Evolutionary conservation across 768 basidiomycete species (phyloP), one percentile per base, ranked within the genome.

Genomic region (Vararia minispora): DNA sequence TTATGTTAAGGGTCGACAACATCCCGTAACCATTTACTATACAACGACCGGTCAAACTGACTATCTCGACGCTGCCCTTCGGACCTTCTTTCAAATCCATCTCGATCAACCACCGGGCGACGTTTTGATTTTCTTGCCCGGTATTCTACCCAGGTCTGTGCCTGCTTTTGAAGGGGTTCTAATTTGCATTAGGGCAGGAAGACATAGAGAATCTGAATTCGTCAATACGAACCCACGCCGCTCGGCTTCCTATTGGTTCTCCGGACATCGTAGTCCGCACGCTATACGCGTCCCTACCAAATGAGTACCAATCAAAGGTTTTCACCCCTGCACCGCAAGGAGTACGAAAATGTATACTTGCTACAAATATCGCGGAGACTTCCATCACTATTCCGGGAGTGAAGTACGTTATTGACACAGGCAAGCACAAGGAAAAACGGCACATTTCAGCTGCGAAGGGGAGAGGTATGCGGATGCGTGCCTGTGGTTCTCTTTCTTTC

Each of bases 321-420:
- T 98, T 98, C 58, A 53, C 59, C 0, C 61, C 75, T 1, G 60
- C 85, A 0, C 76, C 82, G 11, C 54, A 72, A 1, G 70, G 76
- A 37, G 74, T 72, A 2, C 75, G 95, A 40, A 92, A 97, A 59
- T 85, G 91, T 59, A 89, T 99, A 45, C 66, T 99, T 27, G 83
- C 95, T 2, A 99, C 95, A 13, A 99, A 98, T 58, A 92, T 99
- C 42, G 95, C 95, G 9, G 95, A 99, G 59, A 98, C 95, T 0
- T 88, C 85, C 10, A 89, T 99, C 55, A 98, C 95, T 11, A 95
- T 99, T 53, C 90, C 92, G 3, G 91, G 91, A 0, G 79, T 99
- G 40, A 82, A 76, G 51, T 98, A 87, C 57, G 92, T 99, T 6
- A 86, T 99, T 27, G 95, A 99, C 59, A 84, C 89, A 0, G 95